A percentile compares a stretch with the other conserved stretches of the same genome.
phyloP scores from a whole-genome alignment of 805 yeast species.

The Spathaspora arborariae region DNA sequence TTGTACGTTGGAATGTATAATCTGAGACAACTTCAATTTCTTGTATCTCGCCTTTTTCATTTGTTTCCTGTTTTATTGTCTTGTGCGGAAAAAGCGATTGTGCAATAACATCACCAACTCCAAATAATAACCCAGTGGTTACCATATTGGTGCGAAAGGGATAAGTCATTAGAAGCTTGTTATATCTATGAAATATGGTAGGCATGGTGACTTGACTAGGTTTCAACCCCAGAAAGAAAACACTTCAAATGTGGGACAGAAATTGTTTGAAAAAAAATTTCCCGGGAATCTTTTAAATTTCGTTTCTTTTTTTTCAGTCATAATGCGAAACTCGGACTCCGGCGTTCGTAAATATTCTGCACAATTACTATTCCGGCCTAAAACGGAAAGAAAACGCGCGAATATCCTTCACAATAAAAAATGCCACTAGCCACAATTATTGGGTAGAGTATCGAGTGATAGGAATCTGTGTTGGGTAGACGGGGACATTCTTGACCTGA shows the following conservation, averaged over 20 bases:
- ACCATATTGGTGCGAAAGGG: constrained; percentile 54
- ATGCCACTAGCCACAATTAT: background rate
- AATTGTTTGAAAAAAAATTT: background rate
- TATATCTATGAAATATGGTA: constrained; percentile 17
- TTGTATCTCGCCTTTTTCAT: constrained; percentile 2
- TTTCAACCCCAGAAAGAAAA: background rate
- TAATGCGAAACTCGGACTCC: background rate
- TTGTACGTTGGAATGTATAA: constrained; percentile 26
- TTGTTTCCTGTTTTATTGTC: constrained; percentile 11
- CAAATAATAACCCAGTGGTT: constrained; percentile 47
- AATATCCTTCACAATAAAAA: too few relatives aligned
- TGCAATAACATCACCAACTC: constrained; percentile 42
- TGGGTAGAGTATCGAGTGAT: too few relatives aligned
- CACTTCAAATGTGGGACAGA: background rate
- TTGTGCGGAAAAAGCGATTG: constrained; percentile 35
- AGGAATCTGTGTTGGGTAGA: too few relatives aligned
- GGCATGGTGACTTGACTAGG: constrained; percentile 7
- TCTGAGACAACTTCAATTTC: constrained; percentile 14
- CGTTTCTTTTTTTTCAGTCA: background rate
- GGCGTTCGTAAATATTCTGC: background rate
- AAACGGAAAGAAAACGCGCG: background rate
- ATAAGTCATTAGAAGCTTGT: constrained; percentile 31
- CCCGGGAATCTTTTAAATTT: constrained; percentile 1
- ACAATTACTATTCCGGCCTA: too few relatives aligned
- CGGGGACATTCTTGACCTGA: too few relatives aligned